A percentile compares a stretch with the other conserved stretches of the same genome.
These are phyloP conservation scores for Pyrus bretschneideri DNA, from an alignment of 306 rosid genomes.

Conservation along the genomic window DNA sequence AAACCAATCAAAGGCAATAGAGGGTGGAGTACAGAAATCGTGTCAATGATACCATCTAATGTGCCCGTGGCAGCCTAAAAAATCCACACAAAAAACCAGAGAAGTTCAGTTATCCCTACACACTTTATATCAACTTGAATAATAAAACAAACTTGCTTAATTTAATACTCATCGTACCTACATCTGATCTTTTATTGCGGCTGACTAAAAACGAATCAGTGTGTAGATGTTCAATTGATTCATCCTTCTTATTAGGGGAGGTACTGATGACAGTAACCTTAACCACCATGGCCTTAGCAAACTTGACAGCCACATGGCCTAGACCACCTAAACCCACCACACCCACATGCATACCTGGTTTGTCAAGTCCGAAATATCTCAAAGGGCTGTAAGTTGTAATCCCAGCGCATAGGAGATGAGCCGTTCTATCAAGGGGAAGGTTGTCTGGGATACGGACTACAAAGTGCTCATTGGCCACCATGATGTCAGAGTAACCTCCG, in stretches of 20 bases:
- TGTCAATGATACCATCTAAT: slow-evolving; percentile 40
- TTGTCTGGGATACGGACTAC: neutral
- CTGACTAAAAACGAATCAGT: slow-evolving; percentile 13
- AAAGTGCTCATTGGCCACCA: neutral
- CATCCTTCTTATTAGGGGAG: neutral
- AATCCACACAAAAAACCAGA: neutral
- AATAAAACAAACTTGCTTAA: neutral
- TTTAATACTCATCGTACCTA: neutral
- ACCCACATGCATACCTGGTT: neutral
- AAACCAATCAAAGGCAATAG: slow-evolving; percentile 11
- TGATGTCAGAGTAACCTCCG: slow-evolving; percentile 1
- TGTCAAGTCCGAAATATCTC: neutral
- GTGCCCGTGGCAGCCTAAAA: slow-evolving; percentile 27
- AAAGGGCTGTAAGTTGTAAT: slow-evolving; percentile 14
- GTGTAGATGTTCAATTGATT: neutral
- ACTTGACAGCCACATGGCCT: slow-evolving; percentile 4
- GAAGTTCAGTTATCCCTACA: too few species aligned
- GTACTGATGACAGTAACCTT: slow-evolving; percentile 4
- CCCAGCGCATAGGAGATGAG: slow-evolving; percentile 4
- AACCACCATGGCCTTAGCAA: slow-evolving; percentile 9
- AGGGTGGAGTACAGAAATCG: slow-evolving; percentile 27
- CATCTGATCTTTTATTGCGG: slow-evolving; percentile 9
- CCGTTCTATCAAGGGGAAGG: neutral
- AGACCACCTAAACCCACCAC: slow-evolving; percentile 3
- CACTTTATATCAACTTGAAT: neutral